Evolutionary conservation across 306 rosid genomes (phyloP).

Genomic region (Bauhinia variegata): DNA sequence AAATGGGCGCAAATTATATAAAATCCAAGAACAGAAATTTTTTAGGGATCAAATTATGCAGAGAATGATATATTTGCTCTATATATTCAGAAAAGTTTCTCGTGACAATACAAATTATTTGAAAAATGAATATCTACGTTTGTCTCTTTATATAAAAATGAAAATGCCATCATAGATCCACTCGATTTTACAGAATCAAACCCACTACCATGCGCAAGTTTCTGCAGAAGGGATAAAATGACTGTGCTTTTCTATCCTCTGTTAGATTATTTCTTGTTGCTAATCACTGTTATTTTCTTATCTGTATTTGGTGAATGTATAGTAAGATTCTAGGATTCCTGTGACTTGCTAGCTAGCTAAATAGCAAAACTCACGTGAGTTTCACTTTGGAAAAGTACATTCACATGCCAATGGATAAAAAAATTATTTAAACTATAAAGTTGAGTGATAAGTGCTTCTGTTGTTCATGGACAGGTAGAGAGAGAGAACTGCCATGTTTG

Average conservation of each 20-base stretch:
- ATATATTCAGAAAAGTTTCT: slow-evolving; percentile 61
- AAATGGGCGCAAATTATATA: slow-evolving; percentile 38
- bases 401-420: slow-evolving; percentile 90
- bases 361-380: slow-evolving; percentile 85
- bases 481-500: slow-evolving; percentile 45
- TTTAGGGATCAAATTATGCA: slow-evolving; percentile 52
- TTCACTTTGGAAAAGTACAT: slow-evolving; percentile 89
- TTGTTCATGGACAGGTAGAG: slow-evolving; percentile 46
- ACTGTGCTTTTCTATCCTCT: neutral
- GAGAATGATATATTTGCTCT: slow-evolving; percentile 41
- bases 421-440: slow-evolving; percentile 63
- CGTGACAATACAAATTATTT: slow-evolving; percentile 71
- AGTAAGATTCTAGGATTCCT: slow-evolving; percentile 45
- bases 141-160: slow-evolving; percentile 46
- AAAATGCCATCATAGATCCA: slow-evolving; percentile 33
- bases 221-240: too few species aligned
- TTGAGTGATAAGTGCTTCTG: slow-evolving; percentile 62
- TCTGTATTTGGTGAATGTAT: slow-evolving; percentile 19
- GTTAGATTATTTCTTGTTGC: neutral
- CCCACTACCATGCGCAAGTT: too few species aligned
- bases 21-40: slow-evolving; percentile 43
- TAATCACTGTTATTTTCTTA: slow-evolving; percentile 5
- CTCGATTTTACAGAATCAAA: neutral
- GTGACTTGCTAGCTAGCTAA: slow-evolving; percentile 69
- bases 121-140: slow-evolving; percentile 31